These are phyloP conservation scores for Nakazawaea wyomingensis DNA, from an alignment of 805 yeast genomes.

Conservation along the genomic window DNA sequence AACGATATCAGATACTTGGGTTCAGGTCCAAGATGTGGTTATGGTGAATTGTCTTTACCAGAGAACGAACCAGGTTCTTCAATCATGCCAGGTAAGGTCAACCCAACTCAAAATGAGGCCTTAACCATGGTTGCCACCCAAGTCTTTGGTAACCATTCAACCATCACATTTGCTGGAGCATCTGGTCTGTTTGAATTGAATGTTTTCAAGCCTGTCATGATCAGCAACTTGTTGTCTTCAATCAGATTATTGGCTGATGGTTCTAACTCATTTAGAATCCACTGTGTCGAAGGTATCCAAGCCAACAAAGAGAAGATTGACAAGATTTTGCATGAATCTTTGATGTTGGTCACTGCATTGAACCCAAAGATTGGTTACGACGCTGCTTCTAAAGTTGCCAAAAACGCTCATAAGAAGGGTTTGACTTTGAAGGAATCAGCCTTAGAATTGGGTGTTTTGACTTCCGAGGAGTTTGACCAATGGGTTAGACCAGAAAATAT, in stretches of 20 bases:
- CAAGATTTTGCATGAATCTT: conserved; percentile 85
- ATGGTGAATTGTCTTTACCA: conserved; percentile 91
- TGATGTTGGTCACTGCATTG: conserved; percentile 97
- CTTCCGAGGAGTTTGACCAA: conserved; percentile 83
- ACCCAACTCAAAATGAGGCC: conserved; percentile 99
- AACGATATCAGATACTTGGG: conserved; percentile 98
- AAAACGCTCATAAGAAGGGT: conserved; percentile 98
- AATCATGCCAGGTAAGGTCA: conserved; percentile 99
- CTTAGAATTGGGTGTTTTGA: conserved; percentile 80
- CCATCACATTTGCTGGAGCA: conserved; percentile 97
- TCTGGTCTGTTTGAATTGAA: conserved; percentile 98
- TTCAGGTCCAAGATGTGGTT: conserved; percentile 99
- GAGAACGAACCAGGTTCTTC: conserved; percentile 99
- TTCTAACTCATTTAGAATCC: conserved; percentile 78
- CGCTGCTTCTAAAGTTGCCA: conserved; percentile 94
- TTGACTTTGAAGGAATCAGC: conserved; percentile 93
- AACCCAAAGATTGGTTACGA: conserved; percentile 99
- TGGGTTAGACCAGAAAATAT: conserved; percentile 98
- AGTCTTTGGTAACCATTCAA: conserved; percentile 94
- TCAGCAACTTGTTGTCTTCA: conserved; percentile 82
- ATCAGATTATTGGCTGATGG: conserved; percentile 89
- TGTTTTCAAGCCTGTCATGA: conserved; percentile 96
- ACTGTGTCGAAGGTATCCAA: conserved; percentile 91
- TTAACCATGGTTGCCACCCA: conserved; percentile 97
- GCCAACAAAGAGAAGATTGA: conserved; percentile 87